Evolutionary conservation across 1,139 yeast species (phyloP), one percentile per base, ranked within the genome.

Genomic region (Yamadazyma aaseri): DNA sequence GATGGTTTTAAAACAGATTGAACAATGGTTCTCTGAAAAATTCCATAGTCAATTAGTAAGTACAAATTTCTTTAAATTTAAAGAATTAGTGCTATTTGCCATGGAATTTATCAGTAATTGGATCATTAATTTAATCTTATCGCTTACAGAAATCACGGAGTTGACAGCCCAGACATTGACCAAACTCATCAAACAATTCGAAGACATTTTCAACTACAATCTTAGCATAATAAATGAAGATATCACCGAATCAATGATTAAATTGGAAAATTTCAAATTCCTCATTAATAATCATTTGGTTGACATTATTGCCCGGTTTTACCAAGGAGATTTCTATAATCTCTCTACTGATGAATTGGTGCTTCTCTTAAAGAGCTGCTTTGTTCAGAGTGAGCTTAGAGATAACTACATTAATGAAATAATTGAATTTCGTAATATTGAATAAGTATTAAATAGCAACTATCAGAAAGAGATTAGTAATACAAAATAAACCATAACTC

Each of bases 261-360:
- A 73, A 44, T 49, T 77, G 26, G 52, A 51, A 10, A 78, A 76
- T 47, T 53, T 74, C 20, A 56, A 61, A 29, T 58, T 65, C 32
- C 55, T 83, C 27, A 53, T 83, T 33, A 70, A 67, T 21, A 65
- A 67, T 34, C 84, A 80, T 47, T 61, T 89, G 53, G 79, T 71
- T 22, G 83, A 79, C 28, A 87, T 89, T 31, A 72, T 82, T 71
- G 83, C 76, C 20, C 55, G 77, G 50, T 84, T 82, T 48, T 82
- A 81, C 49, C 79, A 78, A 41, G 94, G 90, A 11, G 83, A 80
- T 35, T 76, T 86, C 40, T 85, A 71, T 42, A 89, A 87, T 47
- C 73, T 86, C 39, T 63, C 75, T 6, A 78, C 94, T 0, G 63
- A 68, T 2, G 97, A 89, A 56, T 60, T 90, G 36, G 66, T 79